A percentile compares a stretch with the other conserved stretches of the same genome.
Evolutionary conservation across 345 rosid genomes (phyloP).

Genomic region (Melaleuca alternifolia): DNA sequence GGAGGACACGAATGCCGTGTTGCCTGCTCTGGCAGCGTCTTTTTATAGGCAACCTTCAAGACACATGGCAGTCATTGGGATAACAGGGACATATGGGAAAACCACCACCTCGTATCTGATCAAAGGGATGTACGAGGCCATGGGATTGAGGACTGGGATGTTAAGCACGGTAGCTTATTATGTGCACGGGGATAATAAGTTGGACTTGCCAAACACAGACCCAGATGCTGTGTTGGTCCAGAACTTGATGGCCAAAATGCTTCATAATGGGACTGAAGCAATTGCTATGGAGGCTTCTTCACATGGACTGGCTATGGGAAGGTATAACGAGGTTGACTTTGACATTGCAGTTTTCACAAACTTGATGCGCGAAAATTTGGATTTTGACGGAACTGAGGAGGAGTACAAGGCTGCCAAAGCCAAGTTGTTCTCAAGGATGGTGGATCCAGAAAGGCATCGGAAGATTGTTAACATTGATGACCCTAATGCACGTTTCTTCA

Average conservation of each 20-base stretch:
- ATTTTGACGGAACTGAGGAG: slow-evolving; percentile 64
- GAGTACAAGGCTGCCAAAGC: slow-evolving; percentile 76
- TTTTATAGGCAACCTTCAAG: slow-evolving; percentile 66
- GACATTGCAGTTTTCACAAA: slow-evolving; percentile 87
- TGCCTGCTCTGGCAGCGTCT: slow-evolving; percentile 78
- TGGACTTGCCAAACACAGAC: slow-evolving; percentile 43
- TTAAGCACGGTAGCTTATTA: slow-evolving; percentile 64
- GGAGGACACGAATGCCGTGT: slow-evolving; percentile 70
- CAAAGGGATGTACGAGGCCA: slow-evolving; percentile 80
- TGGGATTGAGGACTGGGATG: slow-evolving; percentile 92
- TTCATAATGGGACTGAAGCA: slow-evolving; percentile 84
- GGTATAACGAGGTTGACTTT: slow-evolving; percentile 72
- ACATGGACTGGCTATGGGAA: slow-evolving; percentile 56
- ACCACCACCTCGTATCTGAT: slow-evolving; percentile 69
- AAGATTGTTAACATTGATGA: slow-evolving; percentile 89
- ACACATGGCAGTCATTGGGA: slow-evolving; percentile 76
- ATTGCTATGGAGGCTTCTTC: slow-evolving; percentile 85
- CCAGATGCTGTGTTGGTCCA: slow-evolving; percentile 84
- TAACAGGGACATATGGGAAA: slow-evolving; percentile 74
- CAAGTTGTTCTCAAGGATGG: slow-evolving; percentile 78
- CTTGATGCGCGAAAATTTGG: slow-evolving; percentile 41
- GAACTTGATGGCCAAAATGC: slow-evolving; percentile 93
- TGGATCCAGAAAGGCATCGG: slow-evolving; percentile 85
- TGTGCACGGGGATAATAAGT: slow-evolving; percentile 56
- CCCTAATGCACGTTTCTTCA: slow-evolving; percentile 62